phyloP scores from a whole-genome alignment of 163 green algal species.

The Chlamydomonas reinhardtii region DNA sequence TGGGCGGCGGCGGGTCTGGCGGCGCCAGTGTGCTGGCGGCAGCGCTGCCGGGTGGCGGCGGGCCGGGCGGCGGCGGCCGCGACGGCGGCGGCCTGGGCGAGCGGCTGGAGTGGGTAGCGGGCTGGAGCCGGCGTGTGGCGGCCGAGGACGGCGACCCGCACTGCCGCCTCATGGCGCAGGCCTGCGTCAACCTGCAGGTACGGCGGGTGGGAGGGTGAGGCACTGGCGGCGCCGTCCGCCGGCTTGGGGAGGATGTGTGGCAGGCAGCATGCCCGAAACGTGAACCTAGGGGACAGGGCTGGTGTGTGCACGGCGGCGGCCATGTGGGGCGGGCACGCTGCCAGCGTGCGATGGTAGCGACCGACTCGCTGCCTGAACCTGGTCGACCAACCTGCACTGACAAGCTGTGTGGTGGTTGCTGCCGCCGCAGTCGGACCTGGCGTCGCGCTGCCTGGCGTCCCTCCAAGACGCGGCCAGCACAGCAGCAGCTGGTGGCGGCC shows the following conservation, averaged over 20 bases:
- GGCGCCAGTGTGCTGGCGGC: not conserved
- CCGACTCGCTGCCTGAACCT: too few species aligned
- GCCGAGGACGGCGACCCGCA: slow-evolving; percentile 39
- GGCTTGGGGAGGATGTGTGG: not conserved
- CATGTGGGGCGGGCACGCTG: too few species aligned
- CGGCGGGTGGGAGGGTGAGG: not conserved
- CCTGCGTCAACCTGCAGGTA: slow-evolving; percentile 53
- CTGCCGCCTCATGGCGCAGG: slow-evolving; percentile 51
- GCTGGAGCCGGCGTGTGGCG: slow-evolving; percentile 59
- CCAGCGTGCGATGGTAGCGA: too few species aligned
- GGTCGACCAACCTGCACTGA: too few species aligned
- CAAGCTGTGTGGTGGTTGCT: not conserved
- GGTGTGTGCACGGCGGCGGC: too few species aligned
- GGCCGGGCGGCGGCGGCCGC: not conserved
- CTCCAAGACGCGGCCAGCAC: not conserved
- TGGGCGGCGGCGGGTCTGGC: slow-evolving; percentile 13
- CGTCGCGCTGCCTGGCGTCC: slow-evolving; percentile 19
- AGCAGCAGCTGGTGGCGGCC: not conserved
- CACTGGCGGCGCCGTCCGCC: not conserved
- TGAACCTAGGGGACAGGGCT: too few species aligned
- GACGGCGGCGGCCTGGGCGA: slow-evolving; percentile 55
- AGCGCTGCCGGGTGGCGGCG: not conserved
- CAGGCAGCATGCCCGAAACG: not conserved
- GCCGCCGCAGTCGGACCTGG: slow-evolving; percentile 27
- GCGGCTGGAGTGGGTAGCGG: slow-evolving; percentile 75